Percentiles rank a stretch among this genome's conserved stretches.
These are phyloP conservation scores for Phytophthora constricta DNA, from an alignment of 352 stramenopile species.

Conservation along the genomic window DNA sequence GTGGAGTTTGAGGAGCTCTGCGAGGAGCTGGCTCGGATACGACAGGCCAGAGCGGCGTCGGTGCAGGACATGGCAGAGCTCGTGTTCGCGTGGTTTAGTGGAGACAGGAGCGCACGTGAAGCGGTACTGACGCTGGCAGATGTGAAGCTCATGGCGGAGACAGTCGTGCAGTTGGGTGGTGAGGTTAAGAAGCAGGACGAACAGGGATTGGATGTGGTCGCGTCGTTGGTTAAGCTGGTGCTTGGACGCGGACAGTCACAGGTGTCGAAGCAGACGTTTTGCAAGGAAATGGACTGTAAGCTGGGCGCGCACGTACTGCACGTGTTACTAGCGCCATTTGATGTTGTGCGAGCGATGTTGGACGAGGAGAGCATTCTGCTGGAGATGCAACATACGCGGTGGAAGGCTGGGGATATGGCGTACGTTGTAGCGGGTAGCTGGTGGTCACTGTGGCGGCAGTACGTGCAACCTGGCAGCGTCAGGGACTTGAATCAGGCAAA, in stretches of 20 bases:
- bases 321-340: constrained; percentile 63
- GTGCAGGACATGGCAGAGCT: constrained; percentile 52
- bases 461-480: constrained; percentile 27
- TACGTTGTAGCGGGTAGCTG: constrained; percentile 61
- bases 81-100: constrained; percentile 68
- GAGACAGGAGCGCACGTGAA: constrained; percentile 23
- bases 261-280: constrained; percentile 28
- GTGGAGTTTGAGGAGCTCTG: constrained; percentile 76
- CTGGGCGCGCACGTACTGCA: constrained; percentile 46
- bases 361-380: constrained; percentile 50
- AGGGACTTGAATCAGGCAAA: constrained; percentile 2
- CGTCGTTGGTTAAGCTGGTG: constrained; percentile 36
- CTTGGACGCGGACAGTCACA: constrained; percentile 18
- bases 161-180: constrained; percentile 29
- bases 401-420: constrained; percentile 51
- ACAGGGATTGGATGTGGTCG: constrained; percentile 28
- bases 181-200: constrained; percentile 25
- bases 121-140: constrained; percentile 38
- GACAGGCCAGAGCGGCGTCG: constrained; percentile 21
- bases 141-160: constrained; percentile 45
- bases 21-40: constrained; percentile 56
- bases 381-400: constrained; percentile 40
- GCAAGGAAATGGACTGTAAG: constrained; percentile 29
- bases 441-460: constrained; percentile 67
- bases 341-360: constrained; percentile 53